A percentile compares a stretch with the other conserved stretches of the same genome.
These are phyloP conservation scores for Cladosporium austrohemisphaericum DNA, from an alignment of 2,329 filamentous ascomycete species.

Conservation along the genomic window DNA sequence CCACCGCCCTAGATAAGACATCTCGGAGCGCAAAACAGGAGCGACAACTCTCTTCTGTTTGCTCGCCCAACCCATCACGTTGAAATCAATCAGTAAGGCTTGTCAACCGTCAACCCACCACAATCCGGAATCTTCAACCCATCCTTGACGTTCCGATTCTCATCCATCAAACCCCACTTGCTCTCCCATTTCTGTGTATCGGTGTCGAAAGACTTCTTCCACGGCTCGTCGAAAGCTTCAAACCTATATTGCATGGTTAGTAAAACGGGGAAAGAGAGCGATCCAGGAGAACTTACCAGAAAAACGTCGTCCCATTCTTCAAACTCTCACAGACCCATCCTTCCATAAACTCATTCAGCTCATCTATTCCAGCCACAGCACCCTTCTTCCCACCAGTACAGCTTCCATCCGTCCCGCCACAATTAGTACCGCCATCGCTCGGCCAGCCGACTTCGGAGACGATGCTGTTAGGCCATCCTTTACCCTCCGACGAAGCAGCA, in stretches of 20 bases:
- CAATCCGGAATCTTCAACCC: conserved; percentile 87
- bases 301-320: conserved; percentile 82
- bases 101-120: conserved; percentile 60
- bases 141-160: conserved; percentile 75
- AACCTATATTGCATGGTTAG: conserved; percentile 51
- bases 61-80: no score
- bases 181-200: conserved; percentile 71
- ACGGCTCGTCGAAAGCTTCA: conserved; percentile 92
- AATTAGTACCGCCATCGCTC: conserved; percentile 73
- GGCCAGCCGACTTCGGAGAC: conserved; percentile 95
- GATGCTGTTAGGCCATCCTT: conserved; percentile 41
- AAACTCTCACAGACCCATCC: conserved; percentile 80
- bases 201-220: conserved; percentile 76
- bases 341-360: conserved; percentile 82
- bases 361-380: conserved; percentile 71
- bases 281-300: conserved; percentile 63
- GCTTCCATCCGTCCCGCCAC: conserved; percentile 49
- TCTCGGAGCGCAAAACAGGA: not conserved
- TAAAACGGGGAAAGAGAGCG: not conserved
- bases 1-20: no score
- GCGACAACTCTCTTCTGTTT: not conserved
- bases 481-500: conserved; percentile 53
- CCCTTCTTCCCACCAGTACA: conserved; percentile 58
- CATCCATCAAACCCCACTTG: conserved; percentile 89
- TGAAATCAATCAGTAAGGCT: conserved; percentile 18